Percentiles rank a stretch among this genome's conserved stretches.
Conservation (phyloP, 164 flowering plant genomes). For the Annona squamosa region DNA sequence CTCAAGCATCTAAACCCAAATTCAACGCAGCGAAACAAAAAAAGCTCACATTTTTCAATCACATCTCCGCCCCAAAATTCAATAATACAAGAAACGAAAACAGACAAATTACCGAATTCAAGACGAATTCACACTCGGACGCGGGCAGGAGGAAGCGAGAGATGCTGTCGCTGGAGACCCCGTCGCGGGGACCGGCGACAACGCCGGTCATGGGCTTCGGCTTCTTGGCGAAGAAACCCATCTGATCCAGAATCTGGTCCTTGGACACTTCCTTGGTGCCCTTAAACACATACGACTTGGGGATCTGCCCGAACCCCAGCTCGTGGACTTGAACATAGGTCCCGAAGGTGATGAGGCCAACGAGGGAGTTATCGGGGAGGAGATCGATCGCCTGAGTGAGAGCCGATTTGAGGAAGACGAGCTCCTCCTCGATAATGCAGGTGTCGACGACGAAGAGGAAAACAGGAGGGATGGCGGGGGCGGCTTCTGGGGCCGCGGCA, state of each 20-base stretch:
- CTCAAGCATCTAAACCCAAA: constrained; percentile 56
- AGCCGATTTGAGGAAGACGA: constrained; percentile 60
- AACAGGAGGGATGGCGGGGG: constrained; percentile 46
- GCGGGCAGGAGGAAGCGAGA: constrained; percentile 77
- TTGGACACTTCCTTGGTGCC: constrained; percentile 76
- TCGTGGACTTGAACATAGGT: constrained; percentile 81
- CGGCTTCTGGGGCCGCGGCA: constrained; percentile 30
- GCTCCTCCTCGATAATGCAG: constrained; percentile 84
- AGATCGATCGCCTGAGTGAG: constrained; percentile 65
- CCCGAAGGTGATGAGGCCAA: constrained; percentile 88
- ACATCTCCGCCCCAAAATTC: neutral
- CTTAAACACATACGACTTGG: constrained; percentile 71
- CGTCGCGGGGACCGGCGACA: constrained; percentile 78
- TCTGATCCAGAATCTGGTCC: constrained; percentile 75
- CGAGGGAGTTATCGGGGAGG: constrained; percentile 67
- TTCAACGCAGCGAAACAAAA: no score
- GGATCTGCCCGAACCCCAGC: constrained; percentile 60
- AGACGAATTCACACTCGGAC: constrained; percentile 76
- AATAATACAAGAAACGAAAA: neutral
- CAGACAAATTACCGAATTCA: constrained; percentile 49
- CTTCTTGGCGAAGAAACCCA: constrained; percentile 70
- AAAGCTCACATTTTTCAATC: neutral
- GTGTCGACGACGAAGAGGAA: constrained; percentile 77
- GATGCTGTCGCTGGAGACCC: constrained; percentile 64
- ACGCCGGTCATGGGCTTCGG: constrained; percentile 67